Percentiles rank a stretch among this genome's conserved stretches.
These are phyloP conservation scores for Fabrea salina DNA, from an alignment of 169 alveolate genomes.

Conservation along the genomic window DNA sequence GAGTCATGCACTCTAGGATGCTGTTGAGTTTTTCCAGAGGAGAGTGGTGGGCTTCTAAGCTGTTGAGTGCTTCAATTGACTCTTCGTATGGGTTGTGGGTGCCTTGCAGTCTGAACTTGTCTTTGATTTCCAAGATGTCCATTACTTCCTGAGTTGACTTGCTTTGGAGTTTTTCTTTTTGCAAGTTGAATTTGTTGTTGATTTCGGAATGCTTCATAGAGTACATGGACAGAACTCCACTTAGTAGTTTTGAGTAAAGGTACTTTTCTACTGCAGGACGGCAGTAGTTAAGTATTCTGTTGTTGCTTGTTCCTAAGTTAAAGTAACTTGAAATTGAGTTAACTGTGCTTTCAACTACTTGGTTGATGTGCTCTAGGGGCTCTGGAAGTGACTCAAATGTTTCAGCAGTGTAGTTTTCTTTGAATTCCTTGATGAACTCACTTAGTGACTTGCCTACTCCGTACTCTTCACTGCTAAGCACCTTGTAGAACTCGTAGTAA, in stretches of 20 bases:
- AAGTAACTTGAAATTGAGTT: conserved; percentile 37
- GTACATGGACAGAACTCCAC: neutral
- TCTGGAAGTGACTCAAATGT: conserved; percentile 38
- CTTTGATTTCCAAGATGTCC: conserved; percentile 45
- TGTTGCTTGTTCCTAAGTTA: conserved; percentile 39
- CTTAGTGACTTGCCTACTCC: conserved; percentile 43
- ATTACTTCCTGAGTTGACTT: conserved; percentile 35
- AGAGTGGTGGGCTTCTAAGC: conserved; percentile 18
- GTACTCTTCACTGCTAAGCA: conserved; percentile 46
- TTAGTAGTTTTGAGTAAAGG: conserved; percentile 38
- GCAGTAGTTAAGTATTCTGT: conserved; percentile 14
- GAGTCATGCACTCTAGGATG: conserved; percentile 32
- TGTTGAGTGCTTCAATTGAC: conserved; percentile 45
- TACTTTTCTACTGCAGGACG: conserved; percentile 63
- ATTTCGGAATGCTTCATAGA: neutral
- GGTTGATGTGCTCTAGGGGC: conserved; percentile 40
- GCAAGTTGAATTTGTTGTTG: conserved; percentile 32
- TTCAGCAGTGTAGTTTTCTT: conserved; percentile 37
- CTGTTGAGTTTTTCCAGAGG: conserved; percentile 53
- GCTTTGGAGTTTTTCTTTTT: conserved; percentile 3
- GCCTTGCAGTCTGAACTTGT: conserved; percentile 42
- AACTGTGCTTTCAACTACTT: conserved; percentile 45
- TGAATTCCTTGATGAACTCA: conserved; percentile 34
- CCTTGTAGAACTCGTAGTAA: conserved; percentile 50
- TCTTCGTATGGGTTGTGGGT: conserved; percentile 40